A percentile compares a stretch with the other conserved stretches of the same genome.
Evolutionary conservation across 2,329 filamentous ascomycete species (phyloP).

Genomic region (Colletotrichum cordylinicola): DNA sequence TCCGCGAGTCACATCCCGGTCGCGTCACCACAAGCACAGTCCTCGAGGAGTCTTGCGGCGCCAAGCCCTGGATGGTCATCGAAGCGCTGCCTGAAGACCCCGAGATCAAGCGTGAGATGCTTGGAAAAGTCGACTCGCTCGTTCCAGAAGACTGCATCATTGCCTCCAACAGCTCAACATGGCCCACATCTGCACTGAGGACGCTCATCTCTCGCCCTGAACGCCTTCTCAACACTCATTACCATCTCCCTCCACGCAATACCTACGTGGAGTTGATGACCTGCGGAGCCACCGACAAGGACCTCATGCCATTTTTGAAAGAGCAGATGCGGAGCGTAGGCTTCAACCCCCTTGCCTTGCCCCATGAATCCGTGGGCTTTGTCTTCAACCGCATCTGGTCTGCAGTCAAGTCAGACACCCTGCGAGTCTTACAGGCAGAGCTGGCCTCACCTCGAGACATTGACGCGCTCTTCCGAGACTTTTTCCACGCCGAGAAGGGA

Average conservation of each 20-base stretch:
- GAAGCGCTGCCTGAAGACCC: conserved; percentile 37
- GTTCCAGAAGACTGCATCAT: conserved; percentile 32
- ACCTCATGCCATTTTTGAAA: conserved; percentile 33
- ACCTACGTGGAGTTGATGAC: conserved; percentile 41
- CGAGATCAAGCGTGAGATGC: conserved; percentile 31
- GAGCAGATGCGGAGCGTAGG: conserved; percentile 32
- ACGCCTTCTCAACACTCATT: conserved; percentile 38
- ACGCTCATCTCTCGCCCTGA: conserved; percentile 24
- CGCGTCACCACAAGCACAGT: conserved; percentile 29
- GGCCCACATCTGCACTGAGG: conserved; percentile 32
- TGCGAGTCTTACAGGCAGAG: conserved; percentile 34
- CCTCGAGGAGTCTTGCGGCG: conserved; percentile 23
- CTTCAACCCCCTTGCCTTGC: conserved; percentile 29
- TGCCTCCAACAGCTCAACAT: conserved; percentile 34
- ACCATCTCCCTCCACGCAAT: conserved; percentile 36
- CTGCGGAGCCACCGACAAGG: conserved; percentile 29
- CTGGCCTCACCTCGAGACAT: conserved; percentile 35
- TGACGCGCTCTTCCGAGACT: conserved; percentile 34
- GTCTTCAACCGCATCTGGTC: conserved; percentile 42
- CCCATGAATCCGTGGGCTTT: conserved; percentile 35
- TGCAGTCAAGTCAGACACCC: conserved; percentile 38
- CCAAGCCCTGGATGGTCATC: conserved; percentile 33
- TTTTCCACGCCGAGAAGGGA: conserved; percentile 32
- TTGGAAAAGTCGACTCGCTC: conserved; percentile 31
- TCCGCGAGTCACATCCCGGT: conserved; percentile 30